Evolutionary conservation across 371 early-diverging fungal species (phyloP).

Genomic region (Chytridium lagenaria): DNA sequence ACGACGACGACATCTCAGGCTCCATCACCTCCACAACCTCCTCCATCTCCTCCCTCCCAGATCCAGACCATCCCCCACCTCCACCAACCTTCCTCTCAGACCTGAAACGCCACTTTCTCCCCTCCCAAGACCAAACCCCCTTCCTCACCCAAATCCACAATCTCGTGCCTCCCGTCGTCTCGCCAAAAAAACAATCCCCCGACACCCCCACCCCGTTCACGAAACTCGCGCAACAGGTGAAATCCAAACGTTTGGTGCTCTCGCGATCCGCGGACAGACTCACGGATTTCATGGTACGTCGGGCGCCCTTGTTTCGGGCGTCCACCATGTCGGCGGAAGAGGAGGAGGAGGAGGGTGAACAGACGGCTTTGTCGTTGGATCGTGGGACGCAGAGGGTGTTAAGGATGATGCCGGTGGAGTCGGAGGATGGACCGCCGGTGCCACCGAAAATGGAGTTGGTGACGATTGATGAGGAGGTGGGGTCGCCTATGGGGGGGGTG

Average conservation of each 20-base stretch:
- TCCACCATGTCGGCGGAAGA: too few species aligned
- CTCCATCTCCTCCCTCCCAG: not conserved
- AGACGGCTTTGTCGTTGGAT: not conserved
- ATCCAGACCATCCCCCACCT: not conserved
- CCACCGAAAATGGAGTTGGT: not conserved
- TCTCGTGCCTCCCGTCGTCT: not conserved
- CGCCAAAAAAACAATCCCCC: not conserved
- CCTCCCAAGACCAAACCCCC: not conserved
- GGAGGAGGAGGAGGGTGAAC: not conserved
- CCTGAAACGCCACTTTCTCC: too few species aligned
- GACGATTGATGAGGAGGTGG: not conserved
- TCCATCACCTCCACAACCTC: not conserved
- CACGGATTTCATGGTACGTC: too few species aligned
- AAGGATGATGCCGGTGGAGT: not conserved
- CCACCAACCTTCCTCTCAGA: not conserved
- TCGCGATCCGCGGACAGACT: too few species aligned
- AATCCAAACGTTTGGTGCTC: too few species aligned
- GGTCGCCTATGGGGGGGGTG: too few species aligned
- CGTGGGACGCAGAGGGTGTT: not conserved
- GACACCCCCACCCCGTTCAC: too few species aligned
- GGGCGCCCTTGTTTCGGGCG: too few species aligned
- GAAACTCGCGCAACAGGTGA: too few species aligned
- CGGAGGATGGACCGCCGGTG: not conserved
- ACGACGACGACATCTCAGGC: not conserved
- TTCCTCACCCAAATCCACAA: not conserved